A percentile compares a stretch with the other conserved stretches of the same genome.
Conservation (phyloP, 495 filamentous ascomycete genomes). For the Daldinia decipiens region DNA sequence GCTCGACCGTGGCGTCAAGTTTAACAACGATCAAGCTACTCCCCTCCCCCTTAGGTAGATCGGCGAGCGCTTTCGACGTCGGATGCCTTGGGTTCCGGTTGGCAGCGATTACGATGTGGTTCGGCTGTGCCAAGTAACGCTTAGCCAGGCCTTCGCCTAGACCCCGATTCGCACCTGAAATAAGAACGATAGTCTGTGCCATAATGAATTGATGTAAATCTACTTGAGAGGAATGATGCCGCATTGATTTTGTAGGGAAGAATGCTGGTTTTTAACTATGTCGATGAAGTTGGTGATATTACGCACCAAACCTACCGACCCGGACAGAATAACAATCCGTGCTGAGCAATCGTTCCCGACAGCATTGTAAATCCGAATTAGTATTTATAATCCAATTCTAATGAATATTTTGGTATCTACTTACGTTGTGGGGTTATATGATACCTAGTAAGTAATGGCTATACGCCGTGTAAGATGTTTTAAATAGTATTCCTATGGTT, state of each 20-base stretch:
- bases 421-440: too few relatives aligned
- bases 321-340: neutral
- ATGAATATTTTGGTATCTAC: neutral
- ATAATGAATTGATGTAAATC: conserved; percentile 15
- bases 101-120: conserved; percentile 51
- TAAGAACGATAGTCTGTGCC: conserved; percentile 46
- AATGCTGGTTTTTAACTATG: neutral
- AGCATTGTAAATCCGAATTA: neutral
- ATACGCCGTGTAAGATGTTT: too few relatives aligned
- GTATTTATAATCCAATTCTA: neutral
- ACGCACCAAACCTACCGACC: neutral
- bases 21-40: conserved; percentile 37
- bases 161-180: conserved; percentile 50
- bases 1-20: conserved; percentile 30
- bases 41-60: conserved; percentile 34
- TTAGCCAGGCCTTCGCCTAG: conserved; percentile 45
- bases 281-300: neutral
- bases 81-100: conserved; percentile 46
- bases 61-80: conserved; percentile 27
- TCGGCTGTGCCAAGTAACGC: conserved; percentile 44
- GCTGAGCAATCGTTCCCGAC: neutral
- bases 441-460: too few relatives aligned
- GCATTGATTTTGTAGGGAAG: too few relatives aligned
- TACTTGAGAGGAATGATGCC: too few relatives aligned
- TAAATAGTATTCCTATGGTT: too few relatives aligned